Evolutionary conservation across 2,329 filamentous ascomycete species (phyloP), one percentile per base, ranked within the genome.

Genomic region (Trichoderma cornu-damae): DNA sequence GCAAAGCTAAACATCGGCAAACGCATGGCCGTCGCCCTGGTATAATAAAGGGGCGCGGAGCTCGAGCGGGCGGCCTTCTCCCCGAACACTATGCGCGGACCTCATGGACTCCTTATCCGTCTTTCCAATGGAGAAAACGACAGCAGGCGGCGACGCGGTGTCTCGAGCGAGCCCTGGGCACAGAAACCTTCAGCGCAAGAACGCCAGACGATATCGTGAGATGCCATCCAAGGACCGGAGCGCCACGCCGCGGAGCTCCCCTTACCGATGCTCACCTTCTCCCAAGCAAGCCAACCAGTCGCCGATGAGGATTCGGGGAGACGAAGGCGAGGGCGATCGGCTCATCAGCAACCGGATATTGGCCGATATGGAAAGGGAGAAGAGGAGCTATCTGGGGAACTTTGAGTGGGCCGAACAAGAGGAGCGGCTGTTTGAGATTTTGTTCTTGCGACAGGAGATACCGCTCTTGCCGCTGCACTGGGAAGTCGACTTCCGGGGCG

Each of bases 371-470:
- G 72, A 77, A 61, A 64, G 67, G 40, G 75, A 79, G 63, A 78
- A 74, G 66, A 56, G 63, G 26, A 63, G 68, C 1, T 77, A 74
- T 52, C 73, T 73, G 0, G 72, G 73, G 22, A 72, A 78, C 38
- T 74, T 73, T 44, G 69, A 74, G 55, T 83, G 81, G 79, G 73
- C 81, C 26, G 68, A 72, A 8, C 76, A 76, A n/a, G 81, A 82
- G 61, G 73, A 75, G 28, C 65, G 63, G 2, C 68, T 77, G 30
- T 77, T 76, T 54, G 72, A 75, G 62, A 69, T 74, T 35, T 61
- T 77, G 2, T 77, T 70, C 59, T 65, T 72, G 61, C 64, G 75
- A n/a, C 70, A 75, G 59, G 70, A 74, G 57, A 66, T 72, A 2
- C 70, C 75, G 2, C 68, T 77, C 28, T 61, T 77, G 9, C 75